Base-by-base conservation (phyloP, 345 rosid genomes). In the Anacardium occidentale region DNA sequence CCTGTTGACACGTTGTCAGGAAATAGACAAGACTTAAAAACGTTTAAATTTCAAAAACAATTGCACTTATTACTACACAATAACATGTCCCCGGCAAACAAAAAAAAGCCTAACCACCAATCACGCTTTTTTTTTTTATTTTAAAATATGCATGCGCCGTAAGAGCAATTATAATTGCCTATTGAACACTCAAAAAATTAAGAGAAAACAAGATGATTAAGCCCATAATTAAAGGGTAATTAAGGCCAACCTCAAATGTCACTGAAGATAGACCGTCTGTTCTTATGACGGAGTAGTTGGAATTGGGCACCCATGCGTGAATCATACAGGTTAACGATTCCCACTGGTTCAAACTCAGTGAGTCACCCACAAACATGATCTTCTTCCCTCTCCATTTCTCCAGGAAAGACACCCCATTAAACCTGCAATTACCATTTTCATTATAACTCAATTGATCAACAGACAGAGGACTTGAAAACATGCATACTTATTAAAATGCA, bases 331-430 rank as follows among this genome's bases (percentile, higher is more conserved):
- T 78, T 24, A 94, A 76, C 17, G 98, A 94, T 78, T 82, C 81
- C 91, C 91, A 91, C 77, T 90, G 93, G 83, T 94, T 91, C 64
- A 75, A 71, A 82, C 94, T 91, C 81, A 94, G 85, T 69, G 98
- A 94, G 83, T 94, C 98, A 5, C 98, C 98, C 53, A 94, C 98
- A 69, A 94, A 94, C 98, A 94, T 94, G 40, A 94, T 90, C 88
- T 86, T 90, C 83, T 94, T 94, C 79, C 98, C 98, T 68, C 91
- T 85, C 91, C 89, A 88, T 80, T 80, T 90, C 81, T 85, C 82
- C 82, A 94, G 68, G 77, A 94, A 90, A 80, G 77, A 77, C 74
- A 79, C 4, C 74, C 97, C 98, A 81, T 88, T 88, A 75, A 94
- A 94, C 90, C 98, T 93, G 87, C 63, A 63, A 44, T n/a, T n/a